Evolutionary conservation across 2,329 filamentous ascomycete genomes (phyloP).

Genomic region (Didymella arachidicola): DNA sequence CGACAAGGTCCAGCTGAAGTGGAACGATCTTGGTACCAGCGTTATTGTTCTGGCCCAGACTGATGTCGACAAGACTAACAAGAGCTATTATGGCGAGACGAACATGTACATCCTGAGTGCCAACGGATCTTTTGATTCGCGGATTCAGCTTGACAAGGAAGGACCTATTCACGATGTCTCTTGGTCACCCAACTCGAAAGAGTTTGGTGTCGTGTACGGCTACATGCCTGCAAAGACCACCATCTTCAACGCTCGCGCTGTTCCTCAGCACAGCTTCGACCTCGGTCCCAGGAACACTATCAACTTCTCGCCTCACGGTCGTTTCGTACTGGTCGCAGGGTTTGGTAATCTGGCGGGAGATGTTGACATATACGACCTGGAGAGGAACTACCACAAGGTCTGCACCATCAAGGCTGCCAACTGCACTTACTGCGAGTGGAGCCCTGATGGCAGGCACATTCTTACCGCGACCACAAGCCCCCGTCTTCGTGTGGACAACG

Average conservation of each 20-base stretch:
- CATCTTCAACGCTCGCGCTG: conserved; percentile 91
- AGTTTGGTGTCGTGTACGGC: conserved; percentile 97
- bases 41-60: conserved; percentile 96
- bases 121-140: conserved; percentile 89
- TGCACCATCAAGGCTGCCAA: conserved; percentile 95
- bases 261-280: conserved; percentile 83
- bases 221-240: conserved; percentile 99
- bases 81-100: conserved; percentile 99
- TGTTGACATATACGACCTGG: conserved; percentile 96
- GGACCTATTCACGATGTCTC: conserved; percentile 96
- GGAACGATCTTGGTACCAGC: conserved; percentile 91
- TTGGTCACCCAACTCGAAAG: conserved; percentile 98
- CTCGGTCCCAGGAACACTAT: conserved; percentile 93
- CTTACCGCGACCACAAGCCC: conserved; percentile 98
- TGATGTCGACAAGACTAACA: conserved; percentile 96
- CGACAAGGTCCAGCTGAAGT: conserved; percentile 98
- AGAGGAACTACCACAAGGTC: conserved; percentile 92
- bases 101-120: conserved; percentile 94
- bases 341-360: conserved; percentile 98
- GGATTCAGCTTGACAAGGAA: conserved; percentile 92
- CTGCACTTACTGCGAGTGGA: conserved; percentile 96
- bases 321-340: conserved; percentile 91
- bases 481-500: conserved; percentile 94
- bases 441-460: conserved; percentile 92
- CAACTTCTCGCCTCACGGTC: conserved; percentile 89